phyloP scores from a whole-genome alignment of 139 green algal genomes.

The Nannochloris sp. region DNA sequence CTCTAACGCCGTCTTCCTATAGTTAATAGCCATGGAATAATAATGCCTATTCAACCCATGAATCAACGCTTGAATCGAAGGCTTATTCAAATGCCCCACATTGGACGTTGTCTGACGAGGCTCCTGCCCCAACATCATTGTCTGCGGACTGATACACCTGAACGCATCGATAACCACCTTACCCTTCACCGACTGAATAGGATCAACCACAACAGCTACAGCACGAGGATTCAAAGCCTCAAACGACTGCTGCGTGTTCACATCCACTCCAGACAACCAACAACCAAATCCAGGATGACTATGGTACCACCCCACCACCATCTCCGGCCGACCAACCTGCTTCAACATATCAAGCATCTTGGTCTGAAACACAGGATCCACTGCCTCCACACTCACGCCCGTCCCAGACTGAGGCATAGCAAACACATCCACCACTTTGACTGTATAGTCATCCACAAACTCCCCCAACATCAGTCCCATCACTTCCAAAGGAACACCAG shows the following conservation, averaged over 20 bases:
- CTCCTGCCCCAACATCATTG: slow-evolving; percentile 99
- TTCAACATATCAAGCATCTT: slow-evolving; percentile 99
- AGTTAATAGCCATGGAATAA: slow-evolving; percentile 99
- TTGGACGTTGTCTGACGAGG: slow-evolving; percentile 97
- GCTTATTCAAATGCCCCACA: slow-evolving; percentile 96
- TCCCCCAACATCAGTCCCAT: slow-evolving; percentile 99
- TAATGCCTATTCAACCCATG: slow-evolving; percentile 98
- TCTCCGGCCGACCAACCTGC: slow-evolving; percentile 91
- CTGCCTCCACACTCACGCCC: slow-evolving; percentile 93
- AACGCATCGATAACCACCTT: slow-evolving; percentile 93
- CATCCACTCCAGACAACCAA: slow-evolving; percentile 99
- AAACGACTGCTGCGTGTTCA: slow-evolving; percentile 99
- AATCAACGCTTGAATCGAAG: slow-evolving; percentile 95
- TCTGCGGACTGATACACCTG: slow-evolving; percentile 77
- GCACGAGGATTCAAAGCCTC: slow-evolving; percentile 92
- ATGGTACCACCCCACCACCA: slow-evolving; percentile 99
- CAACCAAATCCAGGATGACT: slow-evolving; percentile 97
- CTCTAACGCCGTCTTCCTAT: slow-evolving; percentile 97
- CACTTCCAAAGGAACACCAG: slow-evolving; percentile 98
- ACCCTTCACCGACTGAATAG: slow-evolving; percentile 94
- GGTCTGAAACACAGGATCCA: slow-evolving; percentile 98
- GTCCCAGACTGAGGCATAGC: slow-evolving; percentile 98
- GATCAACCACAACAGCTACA: slow-evolving; percentile 96
- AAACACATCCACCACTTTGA: slow-evolving; percentile 98
- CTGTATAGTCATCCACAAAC: slow-evolving; percentile 99